A percentile compares a stretch with the other conserved stretches of the same genome.
These are phyloP conservation scores for Lojkania enalia DNA, from an alignment of 2,329 filamentous ascomycete genomes.

Conservation along the genomic window DNA sequence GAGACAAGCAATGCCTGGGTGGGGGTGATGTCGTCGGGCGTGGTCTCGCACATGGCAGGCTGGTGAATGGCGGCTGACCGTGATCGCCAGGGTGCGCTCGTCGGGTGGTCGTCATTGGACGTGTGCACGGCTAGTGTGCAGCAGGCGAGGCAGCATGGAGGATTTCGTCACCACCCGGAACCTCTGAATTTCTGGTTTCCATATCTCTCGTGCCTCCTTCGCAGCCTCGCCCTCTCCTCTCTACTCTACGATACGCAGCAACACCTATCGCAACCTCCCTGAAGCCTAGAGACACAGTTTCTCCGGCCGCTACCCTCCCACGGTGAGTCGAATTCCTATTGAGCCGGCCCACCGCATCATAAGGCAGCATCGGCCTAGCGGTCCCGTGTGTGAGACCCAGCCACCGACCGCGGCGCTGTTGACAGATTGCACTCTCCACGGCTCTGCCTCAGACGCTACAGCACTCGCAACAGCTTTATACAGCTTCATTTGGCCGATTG, in stretches of 20 bases:
- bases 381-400: conserved; percentile 25
- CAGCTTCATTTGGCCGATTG: conserved; percentile 14
- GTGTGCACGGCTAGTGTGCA: conserved; percentile 26
- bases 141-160: conserved; percentile 19
- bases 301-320: conserved; percentile 11
- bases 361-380: conserved; percentile 24
- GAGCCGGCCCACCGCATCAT: conserved; percentile 32
- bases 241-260: conserved; percentile 3
- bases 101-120: conserved; percentile 19
- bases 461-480: neutral
- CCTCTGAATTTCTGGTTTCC: conserved; percentile 37
- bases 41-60: conserved; percentile 1
- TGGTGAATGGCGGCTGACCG: conserved; percentile 22
- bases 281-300: neutral
- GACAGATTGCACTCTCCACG: conserved; percentile 39
- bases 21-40: too few relatives aligned
- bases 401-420: conserved; percentile 20
- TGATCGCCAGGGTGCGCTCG: conserved; percentile 34
- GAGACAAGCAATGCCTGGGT: neutral
- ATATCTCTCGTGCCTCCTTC: conserved; percentile 22
- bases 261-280: conserved; percentile 7
- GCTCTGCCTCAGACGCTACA: neutral
- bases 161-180: conserved; percentile 43
- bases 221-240: conserved; percentile 20
- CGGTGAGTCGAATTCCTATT: conserved; percentile 32